A percentile compares a stretch with the other conserved stretches of the same genome.
phyloP scores from a whole-genome alignment of 176 grass and related monocot genomes.

The Cenchrus purpureus region DNA sequence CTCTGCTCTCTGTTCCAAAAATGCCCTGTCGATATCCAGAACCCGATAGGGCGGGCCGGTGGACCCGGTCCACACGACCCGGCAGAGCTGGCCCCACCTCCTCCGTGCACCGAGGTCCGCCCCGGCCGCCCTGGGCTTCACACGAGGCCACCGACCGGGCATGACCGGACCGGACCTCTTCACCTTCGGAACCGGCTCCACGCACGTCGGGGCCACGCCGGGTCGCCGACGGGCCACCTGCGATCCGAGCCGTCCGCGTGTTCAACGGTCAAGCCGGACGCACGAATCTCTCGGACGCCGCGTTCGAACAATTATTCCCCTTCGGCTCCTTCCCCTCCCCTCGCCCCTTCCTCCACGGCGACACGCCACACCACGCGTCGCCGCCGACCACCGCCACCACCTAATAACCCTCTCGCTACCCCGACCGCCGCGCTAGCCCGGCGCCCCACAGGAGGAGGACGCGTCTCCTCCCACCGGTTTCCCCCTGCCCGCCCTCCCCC shows the following conservation, averaged over 20 bases:
- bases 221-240: not conserved
- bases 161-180: not conserved
- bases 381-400: slow-evolving; percentile 29
- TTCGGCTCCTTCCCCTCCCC: not conserved
- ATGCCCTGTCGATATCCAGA: not conserved
- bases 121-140: too few species aligned
- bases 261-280: slow-evolving; percentile 17
- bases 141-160: too few species aligned
- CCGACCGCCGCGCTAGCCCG: not conserved
- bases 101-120: not conserved
- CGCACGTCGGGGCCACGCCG: not conserved
- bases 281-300: slow-evolving; percentile 12
- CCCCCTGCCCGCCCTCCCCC: not conserved
- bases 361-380: slow-evolving; percentile 30
- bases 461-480: too few species aligned
- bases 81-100: not conserved
- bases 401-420: not conserved
- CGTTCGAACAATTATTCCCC: slow-evolving; percentile 14
- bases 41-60: not conserved
- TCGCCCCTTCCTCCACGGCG: not conserved
- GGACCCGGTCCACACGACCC: slow-evolving; percentile 9
- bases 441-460: too few species aligned
- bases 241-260: not conserved
- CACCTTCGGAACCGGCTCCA: not conserved
- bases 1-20: not conserved